Base-by-base conservation (phyloP, 75 land plant species). In the Pinus tabuliformis region DNA sequence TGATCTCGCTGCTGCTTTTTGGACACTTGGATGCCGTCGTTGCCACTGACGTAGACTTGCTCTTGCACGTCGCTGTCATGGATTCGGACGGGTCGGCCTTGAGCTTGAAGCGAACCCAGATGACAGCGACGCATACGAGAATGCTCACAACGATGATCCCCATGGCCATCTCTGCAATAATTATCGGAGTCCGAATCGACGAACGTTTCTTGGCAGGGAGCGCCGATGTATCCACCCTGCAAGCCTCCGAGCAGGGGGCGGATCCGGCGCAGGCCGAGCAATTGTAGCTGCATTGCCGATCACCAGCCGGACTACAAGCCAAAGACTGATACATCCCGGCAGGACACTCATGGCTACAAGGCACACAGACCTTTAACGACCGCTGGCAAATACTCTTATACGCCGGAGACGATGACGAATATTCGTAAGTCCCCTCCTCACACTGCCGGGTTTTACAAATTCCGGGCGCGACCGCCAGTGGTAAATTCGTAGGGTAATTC, bases 151-250 rank as follows among this genome's bases (percentile, higher is more conserved):
- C 79, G 5, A 94, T 75, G 6, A 90, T 84, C 6, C 84, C 97
- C 77, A 86, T 88, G 30, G 78, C 86, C 74, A 92, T 57, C 85
- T 92, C 97, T 1, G 89, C 89, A 17, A 92, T 58, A 45, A 94
- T 80, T 18, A 92, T 81, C 1, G 95, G 97, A 59, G 88, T 64
- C 60, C 86, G 90, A 18, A 90, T 73, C 4, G 89, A 83, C 64
- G 79, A 71, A 17, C 42, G 54, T 57, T 39, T 80, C 73, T 73
- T 81, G 12, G 36, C 56, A 2, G 64, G 73, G 9, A n/a, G 18
- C 0, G 61, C 2, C 0, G 62, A 33, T 2, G 33, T 0, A 33
- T 2, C 33, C 33, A 33, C 62, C 6, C 80, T 72, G 74, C 94
- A 89, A 7, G 75, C 75, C 3, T 81, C 76, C 33, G 81, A 28